Evolutionary conservation across 768 basidiomycete species (phyloP).

Genomic region (Coprinopsis cinerea): DNA sequence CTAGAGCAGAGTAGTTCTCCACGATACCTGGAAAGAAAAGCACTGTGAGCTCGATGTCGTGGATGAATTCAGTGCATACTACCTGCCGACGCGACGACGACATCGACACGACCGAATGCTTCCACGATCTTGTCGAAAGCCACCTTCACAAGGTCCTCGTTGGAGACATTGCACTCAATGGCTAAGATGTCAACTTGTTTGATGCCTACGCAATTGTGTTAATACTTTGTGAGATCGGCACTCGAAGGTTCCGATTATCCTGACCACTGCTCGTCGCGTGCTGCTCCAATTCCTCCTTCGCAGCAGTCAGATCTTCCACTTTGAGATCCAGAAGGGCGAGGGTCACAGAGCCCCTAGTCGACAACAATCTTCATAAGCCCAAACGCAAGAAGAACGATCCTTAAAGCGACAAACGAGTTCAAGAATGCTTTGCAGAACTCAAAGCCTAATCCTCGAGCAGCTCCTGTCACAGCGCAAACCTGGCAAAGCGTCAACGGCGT

Average conservation of each 20-base stretch:
- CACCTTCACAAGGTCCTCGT: conserved; percentile 70
- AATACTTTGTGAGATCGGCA: not conserved
- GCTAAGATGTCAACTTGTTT: conserved; percentile 63
- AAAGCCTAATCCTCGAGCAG: conserved; percentile 84
- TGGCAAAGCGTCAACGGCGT: conserved; percentile 20
- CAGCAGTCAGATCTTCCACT: conserved; percentile 55
- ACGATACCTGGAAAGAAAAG: conserved; percentile 80
- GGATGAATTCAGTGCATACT: not conserved
- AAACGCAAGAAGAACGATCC: not conserved
- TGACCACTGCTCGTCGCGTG: conserved; percentile 21
- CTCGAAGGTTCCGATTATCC: not conserved
- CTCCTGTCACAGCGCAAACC: conserved; percentile 92
- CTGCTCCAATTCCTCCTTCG: conserved; percentile 58
- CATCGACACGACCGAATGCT: conserved; percentile 68
- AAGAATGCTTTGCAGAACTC: conserved; percentile 90
- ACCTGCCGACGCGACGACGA: conserved; percentile 88
- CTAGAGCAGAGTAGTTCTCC: conserved; percentile 84
- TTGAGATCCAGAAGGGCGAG: conserved; percentile 82
- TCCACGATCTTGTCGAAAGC: conserved; percentile 63
- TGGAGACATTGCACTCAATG: conserved; percentile 82
- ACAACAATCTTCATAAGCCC: not conserved
- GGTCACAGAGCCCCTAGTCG: conserved; percentile 66
- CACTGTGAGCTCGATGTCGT: no score
- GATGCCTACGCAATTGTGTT: conserved; percentile 34
- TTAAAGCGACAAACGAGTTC: conserved; percentile 54